Conservation (phyloP, 1,284 basidiomycete genomes). For the Ceratobasidium papillatum region DNA sequence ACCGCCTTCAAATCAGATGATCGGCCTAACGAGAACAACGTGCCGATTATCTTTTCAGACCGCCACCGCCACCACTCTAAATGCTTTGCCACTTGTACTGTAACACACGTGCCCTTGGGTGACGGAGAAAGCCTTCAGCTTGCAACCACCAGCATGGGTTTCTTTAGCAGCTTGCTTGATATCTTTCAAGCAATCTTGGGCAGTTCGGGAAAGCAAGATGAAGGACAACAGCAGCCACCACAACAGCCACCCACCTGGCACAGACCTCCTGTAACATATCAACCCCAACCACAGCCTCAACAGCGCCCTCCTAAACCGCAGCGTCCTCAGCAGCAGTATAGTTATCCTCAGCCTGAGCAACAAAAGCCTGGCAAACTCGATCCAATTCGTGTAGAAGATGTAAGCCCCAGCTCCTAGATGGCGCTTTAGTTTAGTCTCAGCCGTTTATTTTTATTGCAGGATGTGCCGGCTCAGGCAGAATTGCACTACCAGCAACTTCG, state of each 20-base stretch:
- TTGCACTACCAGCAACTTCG: slow-evolving; percentile 74
- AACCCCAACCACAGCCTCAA: slow-evolving; percentile 48
- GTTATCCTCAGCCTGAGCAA: not conserved
- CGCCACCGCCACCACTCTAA: too few relatives aligned
- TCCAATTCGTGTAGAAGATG: slow-evolving; percentile 40
- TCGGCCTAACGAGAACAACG: too few relatives aligned
- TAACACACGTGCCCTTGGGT: not conserved
- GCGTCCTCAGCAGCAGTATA: slow-evolving; percentile 38
- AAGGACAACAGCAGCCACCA: slow-evolving; percentile 32
- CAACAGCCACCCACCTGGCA: slow-evolving; percentile 29
- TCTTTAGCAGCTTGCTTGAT: slow-evolving; percentile 33
- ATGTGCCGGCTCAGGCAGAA: slow-evolving; percentile 74
- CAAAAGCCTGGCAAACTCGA: slow-evolving; percentile 37
- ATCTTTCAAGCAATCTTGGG: slow-evolving; percentile 34
- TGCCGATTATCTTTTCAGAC: too few relatives aligned
- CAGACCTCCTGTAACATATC: slow-evolving; percentile 39
- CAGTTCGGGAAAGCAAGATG: slow-evolving; percentile 24
- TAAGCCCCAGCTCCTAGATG: slow-evolving; percentile 13
- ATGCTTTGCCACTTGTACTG: too few relatives aligned
- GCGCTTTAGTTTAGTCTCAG: too few relatives aligned
- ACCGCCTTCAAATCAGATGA: too few relatives aligned
- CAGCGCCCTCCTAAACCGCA: slow-evolving; percentile 42
- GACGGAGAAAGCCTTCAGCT: not conserved
- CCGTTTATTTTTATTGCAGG: slow-evolving; percentile 57
- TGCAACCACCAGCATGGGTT: slow-evolving; percentile 20